Percentiles rank a stretch among this genome's conserved stretches.
Evolutionary conservation across 306 rosid species (phyloP).

Genomic region (Lablab purpureus): DNA sequence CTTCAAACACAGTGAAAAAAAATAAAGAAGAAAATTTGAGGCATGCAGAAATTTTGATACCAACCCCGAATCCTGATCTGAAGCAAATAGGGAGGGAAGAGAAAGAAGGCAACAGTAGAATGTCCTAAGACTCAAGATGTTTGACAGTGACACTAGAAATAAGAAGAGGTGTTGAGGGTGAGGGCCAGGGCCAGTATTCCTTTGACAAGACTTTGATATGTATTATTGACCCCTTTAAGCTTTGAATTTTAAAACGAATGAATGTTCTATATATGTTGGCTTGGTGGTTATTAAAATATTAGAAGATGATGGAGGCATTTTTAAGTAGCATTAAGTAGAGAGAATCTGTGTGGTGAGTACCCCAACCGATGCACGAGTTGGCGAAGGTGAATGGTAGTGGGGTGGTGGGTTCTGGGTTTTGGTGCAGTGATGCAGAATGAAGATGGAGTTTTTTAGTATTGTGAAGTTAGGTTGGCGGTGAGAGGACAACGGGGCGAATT

Average conservation of each 20-base stretch:
- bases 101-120: neutral
- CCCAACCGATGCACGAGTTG: constrained; percentile 7
- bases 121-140: constrained; percentile 2
- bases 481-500: constrained; percentile 72
- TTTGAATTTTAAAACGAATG: constrained; percentile 44
- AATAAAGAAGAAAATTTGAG: neutral
- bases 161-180: constrained; percentile 17
- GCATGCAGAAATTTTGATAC: neutral
- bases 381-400: constrained; percentile 20
- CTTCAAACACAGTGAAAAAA: neutral
- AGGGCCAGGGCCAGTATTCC: constrained; percentile 30
- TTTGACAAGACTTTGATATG: constrained; percentile 22
- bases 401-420: constrained; percentile 43
- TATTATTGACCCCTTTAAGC: constrained; percentile 25
- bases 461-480: constrained; percentile 67
- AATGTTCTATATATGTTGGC: constrained; percentile 38
- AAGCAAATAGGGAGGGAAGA: neutral
- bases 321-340: neutral
- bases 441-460: constrained; percentile 36
- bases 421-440: constrained; percentile 36
- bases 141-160: constrained; percentile 13
- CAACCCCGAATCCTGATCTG: neutral
- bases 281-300: constrained; percentile 12
- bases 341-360: constrained; percentile 4
- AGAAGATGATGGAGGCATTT: neutral